phyloP scores from a whole-genome alignment of 352 stramenopile genomes.

The Pythium aquatile region DNA sequence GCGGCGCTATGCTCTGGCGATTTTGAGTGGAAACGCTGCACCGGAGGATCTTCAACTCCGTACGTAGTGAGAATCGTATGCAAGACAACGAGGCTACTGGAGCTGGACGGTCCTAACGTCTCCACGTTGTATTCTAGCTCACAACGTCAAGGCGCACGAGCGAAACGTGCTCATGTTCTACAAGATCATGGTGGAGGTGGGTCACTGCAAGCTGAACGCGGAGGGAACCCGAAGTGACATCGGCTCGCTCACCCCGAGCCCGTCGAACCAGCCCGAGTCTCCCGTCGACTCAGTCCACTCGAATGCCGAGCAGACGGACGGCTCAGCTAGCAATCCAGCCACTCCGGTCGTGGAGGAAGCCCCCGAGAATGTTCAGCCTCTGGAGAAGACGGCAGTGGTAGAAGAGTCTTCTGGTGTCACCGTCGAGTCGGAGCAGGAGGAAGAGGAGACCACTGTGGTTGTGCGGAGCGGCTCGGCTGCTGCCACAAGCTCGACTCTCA shows the following conservation, averaged over 20 bases:
- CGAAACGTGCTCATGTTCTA: conserved; percentile 8
- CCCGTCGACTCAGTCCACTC: conserved; percentile 7
- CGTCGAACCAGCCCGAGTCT: neutral
- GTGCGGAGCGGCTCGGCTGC: neutral
- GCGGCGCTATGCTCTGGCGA: neutral
- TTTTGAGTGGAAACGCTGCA: neutral
- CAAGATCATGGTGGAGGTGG: conserved; percentile 5
- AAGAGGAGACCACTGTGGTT: neutral
- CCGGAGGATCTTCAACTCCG: neutral
- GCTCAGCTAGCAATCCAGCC: conserved; percentile 14
- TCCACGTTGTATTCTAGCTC: neutral
- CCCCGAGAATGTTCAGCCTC: neutral
- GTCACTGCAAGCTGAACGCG: neutral
- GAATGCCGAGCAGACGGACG: conserved; percentile 19
- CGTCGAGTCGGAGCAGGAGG: neutral
- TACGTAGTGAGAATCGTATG: neutral
- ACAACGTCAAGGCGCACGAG: neutral
- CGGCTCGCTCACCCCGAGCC: neutral
- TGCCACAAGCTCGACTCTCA: neutral
- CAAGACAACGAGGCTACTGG: too few species aligned
- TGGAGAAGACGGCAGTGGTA: neutral
- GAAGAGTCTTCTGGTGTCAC: neutral
- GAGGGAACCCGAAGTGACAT: too few species aligned
- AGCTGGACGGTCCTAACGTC: neutral
- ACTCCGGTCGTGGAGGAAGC: conserved; percentile 14